Evolutionary conservation across 2,329 filamentous ascomycete species (phyloP).

Genomic region (Hymenoscyphus fructigenus): DNA sequence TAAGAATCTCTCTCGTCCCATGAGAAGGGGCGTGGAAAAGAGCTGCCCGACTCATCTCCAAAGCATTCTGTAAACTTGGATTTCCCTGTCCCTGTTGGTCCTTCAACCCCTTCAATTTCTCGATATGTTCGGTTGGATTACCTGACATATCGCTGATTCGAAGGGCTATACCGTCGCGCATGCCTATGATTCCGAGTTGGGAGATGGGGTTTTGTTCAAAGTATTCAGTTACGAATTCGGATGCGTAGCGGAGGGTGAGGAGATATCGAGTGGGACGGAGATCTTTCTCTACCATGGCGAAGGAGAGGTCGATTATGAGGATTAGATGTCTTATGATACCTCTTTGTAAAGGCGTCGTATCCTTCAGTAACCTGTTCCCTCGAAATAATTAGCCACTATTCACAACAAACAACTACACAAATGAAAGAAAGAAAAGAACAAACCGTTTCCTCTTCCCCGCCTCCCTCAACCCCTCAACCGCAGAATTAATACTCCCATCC

Average conservation of each 20-base stretch:
- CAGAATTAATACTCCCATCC: slow-evolving; percentile 72
- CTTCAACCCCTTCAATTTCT: slow-evolving; percentile 67
- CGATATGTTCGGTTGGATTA: slow-evolving; percentile 85
- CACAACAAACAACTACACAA: slow-evolving; percentile 3
- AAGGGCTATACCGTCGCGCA: slow-evolving; percentile 87
- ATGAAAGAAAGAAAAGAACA: slow-evolving; percentile 21
- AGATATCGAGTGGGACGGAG: slow-evolving; percentile 84
- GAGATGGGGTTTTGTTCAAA: slow-evolving; percentile 99
- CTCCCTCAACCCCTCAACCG: slow-evolving; percentile 72
- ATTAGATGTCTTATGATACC: slow-evolving; percentile 97
- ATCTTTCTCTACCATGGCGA: slow-evolving; percentile 94
- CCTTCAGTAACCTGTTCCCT: slow-evolving; percentile 69
- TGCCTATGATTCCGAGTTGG: slow-evolving; percentile 87
- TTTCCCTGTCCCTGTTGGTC: slow-evolving; percentile 69
- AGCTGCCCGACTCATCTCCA: slow-evolving; percentile 90
- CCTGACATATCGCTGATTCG: slow-evolving; percentile 87
- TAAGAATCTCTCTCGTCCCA: slow-evolving; percentile 87
- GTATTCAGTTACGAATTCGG: slow-evolving; percentile 88
- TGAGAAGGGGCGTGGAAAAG: slow-evolving; percentile 93
- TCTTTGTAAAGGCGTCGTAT: slow-evolving; percentile 92
- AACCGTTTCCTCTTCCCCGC: slow-evolving; percentile 76
- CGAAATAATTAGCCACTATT: background rate
- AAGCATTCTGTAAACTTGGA: slow-evolving; percentile 85
- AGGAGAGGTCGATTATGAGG: slow-evolving; percentile 86
- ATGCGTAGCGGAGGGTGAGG: slow-evolving; percentile 77